Evolutionary conservation across 371 early-diverging fungal genomes (phyloP), one percentile per base, ranked within the genome.

Genomic region (Catenaria anguillulae): DNA sequence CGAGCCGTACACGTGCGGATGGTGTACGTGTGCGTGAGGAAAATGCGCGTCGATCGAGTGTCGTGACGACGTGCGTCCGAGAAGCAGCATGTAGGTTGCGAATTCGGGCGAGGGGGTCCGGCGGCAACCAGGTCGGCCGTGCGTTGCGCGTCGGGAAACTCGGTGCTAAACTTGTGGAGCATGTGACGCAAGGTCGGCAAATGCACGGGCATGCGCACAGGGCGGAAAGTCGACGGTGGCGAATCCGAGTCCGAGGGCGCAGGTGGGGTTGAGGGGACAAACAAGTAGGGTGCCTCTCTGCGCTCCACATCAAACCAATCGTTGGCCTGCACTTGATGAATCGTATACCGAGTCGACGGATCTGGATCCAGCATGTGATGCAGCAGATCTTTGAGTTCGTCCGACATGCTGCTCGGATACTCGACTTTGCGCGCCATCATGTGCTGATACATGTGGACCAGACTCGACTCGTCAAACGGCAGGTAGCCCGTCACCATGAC

Each of bases 81-180:
- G 29, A 8, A 50, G 10, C 29, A 50, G 52, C 52, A 12, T 29
- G 52, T 50, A 50, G 2, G 52, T 50, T 1, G 52, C 52, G 19
- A 50, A 50, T 31, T 50, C 52, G 52, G 6, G 52, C 52, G 52
- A 50, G 15, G 52, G 52, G 29, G 29, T 29, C 29, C 52, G 52
- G 5, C 8, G n/a, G n/a, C 29, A 13, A 29, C 52, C 29, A 8
- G 31, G 21, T 26, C 31, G 52, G 15, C 1, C 29, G 29, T 29
- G 31, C 52, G 52, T 8, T 8, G 15, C 52, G 31, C 10, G 52
- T 50, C 52, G 12, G 52, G 52, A 23, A 50, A 50, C 52, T 19
- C 46, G 46, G 23, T 4, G n/a, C n/a, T 1, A 10, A 23, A 46
- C 46, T 46, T 10, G 23, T 19, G 2, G 46, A 17, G 23, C 46